Conservation (phyloP, 169 alveolate species). For the Plasmodium gallinaceum region DNA sequence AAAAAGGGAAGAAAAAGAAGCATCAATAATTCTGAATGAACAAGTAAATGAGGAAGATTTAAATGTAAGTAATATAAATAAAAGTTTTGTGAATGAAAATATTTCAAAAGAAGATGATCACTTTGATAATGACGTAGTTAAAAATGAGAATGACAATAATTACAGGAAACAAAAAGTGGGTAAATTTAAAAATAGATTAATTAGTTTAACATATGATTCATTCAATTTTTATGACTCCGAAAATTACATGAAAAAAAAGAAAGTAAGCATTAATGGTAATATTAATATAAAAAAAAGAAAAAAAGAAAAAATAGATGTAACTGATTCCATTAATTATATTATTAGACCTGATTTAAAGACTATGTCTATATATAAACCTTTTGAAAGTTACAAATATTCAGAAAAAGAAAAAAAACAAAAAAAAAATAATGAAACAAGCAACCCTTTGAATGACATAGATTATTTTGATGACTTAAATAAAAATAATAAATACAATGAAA, state of each 20-base stretch:
- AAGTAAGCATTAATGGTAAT: constrained; percentile 9
- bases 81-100: neutral
- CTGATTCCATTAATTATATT: constrained; percentile 22
- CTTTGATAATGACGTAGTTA: neutral
- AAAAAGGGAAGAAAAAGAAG: neutral
- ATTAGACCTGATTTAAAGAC: constrained; percentile 70
- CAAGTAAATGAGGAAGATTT: neutral
- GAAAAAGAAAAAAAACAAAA: constrained; percentile 21
- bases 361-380: constrained; percentile 64
- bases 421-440: constrained; percentile 3
- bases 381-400: constrained; percentile 47
- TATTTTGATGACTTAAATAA: constrained; percentile 6
- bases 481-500: constrained; percentile 6
- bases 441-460: neutral
- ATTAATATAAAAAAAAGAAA: neutral
- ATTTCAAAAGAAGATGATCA: neutral
- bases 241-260: constrained; percentile 24
- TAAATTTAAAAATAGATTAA: constrained; percentile 4
- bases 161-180: neutral
- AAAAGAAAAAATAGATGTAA: constrained; percentile 3
- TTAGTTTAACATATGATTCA: constrained; percentile 31
- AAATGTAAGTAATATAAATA: constrained; percentile 3
- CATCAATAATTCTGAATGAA: neutral
- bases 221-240: constrained; percentile 39
- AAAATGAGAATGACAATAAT: constrained; percentile 8